These are phyloP conservation scores for Trichoderma sp. DNA, from an alignment of 2,329 filamentous ascomycete genomes.

Conservation along the genomic window DNA sequence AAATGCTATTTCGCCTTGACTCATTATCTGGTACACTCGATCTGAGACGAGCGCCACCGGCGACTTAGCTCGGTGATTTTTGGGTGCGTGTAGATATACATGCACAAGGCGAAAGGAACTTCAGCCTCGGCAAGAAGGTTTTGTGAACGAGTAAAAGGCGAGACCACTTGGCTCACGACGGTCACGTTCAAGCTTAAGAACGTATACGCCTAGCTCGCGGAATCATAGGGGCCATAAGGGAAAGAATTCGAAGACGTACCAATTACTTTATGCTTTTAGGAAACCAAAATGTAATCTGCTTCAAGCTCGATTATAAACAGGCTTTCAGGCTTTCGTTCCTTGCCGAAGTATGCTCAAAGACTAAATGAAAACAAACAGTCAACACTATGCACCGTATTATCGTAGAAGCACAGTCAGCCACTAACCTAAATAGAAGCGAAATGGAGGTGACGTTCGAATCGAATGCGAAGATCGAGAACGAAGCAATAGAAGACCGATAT, in stretches of 20 bases:
- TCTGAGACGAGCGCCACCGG: not conserved
- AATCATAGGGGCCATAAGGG: no score
- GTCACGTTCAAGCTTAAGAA: not conserved
- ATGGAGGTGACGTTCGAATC: slow-evolving; percentile 25
- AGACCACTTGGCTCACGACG: not conserved
- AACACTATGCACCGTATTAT: not conserved
- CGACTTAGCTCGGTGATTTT: not conserved
- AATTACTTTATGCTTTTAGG: not conserved
- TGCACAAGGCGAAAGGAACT: not conserved
- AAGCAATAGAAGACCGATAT: slow-evolving; percentile 36
- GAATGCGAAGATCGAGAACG: slow-evolving; percentile 31
- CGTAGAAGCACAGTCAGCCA: not conserved
- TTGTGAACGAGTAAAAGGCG: not conserved
- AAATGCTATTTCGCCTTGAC: not conserved
- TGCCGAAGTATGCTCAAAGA: slow-evolving; percentile 10
- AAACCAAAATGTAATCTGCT: slow-evolving; percentile 13
- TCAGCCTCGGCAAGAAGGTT: not conserved
- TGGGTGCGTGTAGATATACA: not conserved
- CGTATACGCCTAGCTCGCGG: not conserved
- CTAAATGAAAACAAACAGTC: not conserved
- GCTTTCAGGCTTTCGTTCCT: not conserved
- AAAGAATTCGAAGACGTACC: not conserved
- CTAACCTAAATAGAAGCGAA: slow-evolving; percentile 9
- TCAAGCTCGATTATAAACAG: slow-evolving; percentile 8
- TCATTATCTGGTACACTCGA: not conserved